These are phyloP conservation scores for Cucurbitaria berberidis DNA, from an alignment of 2,329 filamentous ascomycete species.

Conservation along the genomic window DNA sequence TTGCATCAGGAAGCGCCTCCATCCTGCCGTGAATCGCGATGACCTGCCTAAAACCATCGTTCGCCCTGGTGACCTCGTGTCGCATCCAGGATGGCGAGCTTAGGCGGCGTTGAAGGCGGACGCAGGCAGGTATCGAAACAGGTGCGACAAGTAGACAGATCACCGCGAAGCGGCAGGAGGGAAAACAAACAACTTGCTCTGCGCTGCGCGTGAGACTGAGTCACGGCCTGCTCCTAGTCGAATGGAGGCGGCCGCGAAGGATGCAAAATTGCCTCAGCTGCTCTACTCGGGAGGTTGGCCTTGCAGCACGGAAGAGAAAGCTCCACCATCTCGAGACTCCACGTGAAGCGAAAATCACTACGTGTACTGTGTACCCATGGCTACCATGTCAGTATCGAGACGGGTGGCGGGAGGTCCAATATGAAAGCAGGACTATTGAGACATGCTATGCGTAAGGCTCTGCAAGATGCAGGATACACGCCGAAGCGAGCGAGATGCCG, in stretches of 20 bases:
- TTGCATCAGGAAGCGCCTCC: conserved; percentile 25
- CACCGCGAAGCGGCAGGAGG: conserved; percentile 20
- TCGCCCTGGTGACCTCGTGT: conserved; percentile 7
- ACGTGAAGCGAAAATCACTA: conserved; percentile 17
- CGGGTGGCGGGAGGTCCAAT: conserved; percentile 7
- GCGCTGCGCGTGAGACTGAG: conserved; percentile 22
- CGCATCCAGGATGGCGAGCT: conserved; percentile 8
- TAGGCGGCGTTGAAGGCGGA: conserved; percentile 4
- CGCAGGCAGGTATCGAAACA: conserved; percentile 17
- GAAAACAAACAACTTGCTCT: conserved; percentile 22
- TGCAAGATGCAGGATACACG: conserved; percentile 13
- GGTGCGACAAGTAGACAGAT: conserved; percentile 21
- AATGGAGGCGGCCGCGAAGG: conserved; percentile 12
- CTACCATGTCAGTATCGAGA: conserved; percentile 9
- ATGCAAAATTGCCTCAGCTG: conserved; percentile 18
- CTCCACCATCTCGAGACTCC: conserved; percentile 16
- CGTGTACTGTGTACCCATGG: conserved; percentile 13
- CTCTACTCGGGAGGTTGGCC: conserved; percentile 15
- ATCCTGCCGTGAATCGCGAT: conserved; percentile 17
- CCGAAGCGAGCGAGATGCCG: conserved; percentile 15
- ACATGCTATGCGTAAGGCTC: conserved; percentile 12
- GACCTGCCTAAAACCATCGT: conserved; percentile 12
- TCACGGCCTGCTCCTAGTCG: conserved; percentile 13
- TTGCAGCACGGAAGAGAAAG: conserved; percentile 12
- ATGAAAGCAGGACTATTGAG: conserved; percentile 8